phyloP scores from a whole-genome alignment of 2,329 filamentous ascomycete genomes.

The Pseudogymnoascus sp. region DNA sequence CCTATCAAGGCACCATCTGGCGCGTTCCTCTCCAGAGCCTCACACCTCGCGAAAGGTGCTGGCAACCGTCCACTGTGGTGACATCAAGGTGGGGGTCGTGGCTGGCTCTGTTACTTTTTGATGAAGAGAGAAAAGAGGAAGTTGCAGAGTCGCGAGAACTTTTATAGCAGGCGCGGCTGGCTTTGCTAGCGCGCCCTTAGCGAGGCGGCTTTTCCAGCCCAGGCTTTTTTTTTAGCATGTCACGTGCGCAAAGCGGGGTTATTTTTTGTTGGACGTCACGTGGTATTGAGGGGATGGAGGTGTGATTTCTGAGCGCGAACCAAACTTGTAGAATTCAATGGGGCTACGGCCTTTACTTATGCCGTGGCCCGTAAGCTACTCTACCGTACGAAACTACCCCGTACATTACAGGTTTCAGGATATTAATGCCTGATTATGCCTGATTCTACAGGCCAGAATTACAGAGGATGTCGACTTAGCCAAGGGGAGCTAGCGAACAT shows the following conservation, averaged over 20 bases:
- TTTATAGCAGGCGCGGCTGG: constrained; percentile 6
- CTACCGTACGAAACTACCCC: too few species aligned
- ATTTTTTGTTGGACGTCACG: background rate
- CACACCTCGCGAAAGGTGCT: constrained; percentile 46
- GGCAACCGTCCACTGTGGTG: constrained; percentile 60
- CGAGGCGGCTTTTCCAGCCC: background rate
- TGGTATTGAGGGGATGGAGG: background rate
- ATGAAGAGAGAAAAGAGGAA: constrained; percentile 37
- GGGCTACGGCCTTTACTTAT: too few species aligned
- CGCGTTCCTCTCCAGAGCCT: constrained; percentile 56
- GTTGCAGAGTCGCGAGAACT: constrained; percentile 5
- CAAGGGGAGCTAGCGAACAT: constrained; percentile 5
- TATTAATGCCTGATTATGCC: too few species aligned
- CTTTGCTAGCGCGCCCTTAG: background rate
- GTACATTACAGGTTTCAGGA: too few species aligned
- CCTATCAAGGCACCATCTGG: constrained; percentile 51
- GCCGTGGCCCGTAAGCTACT: too few species aligned
- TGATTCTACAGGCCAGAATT: too few species aligned
- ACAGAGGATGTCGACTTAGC: constrained; percentile 3
- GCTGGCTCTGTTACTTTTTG: constrained; percentile 59
- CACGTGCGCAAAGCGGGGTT: background rate
- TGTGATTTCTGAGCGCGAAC: too few species aligned
- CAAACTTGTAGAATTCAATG: too few species aligned
- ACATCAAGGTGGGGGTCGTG: constrained; percentile 57
- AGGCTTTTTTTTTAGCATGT: background rate